phyloP scores from a whole-genome alignment of 345 rosid species.

The Aegle marmelos region DNA sequence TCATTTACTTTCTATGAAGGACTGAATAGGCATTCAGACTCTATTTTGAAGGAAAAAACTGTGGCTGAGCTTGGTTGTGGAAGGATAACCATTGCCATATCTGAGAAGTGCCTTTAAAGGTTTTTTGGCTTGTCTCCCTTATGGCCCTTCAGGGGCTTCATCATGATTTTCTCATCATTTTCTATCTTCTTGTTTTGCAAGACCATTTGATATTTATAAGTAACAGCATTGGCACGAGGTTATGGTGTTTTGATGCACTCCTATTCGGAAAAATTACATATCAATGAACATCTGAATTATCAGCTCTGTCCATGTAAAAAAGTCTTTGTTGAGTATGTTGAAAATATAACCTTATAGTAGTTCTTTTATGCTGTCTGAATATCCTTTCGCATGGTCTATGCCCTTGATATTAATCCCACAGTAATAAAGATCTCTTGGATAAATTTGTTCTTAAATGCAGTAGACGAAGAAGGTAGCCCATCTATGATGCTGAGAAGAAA shows the following conservation, averaged over 20 bases:
- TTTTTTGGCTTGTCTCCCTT: constrained; percentile 14
- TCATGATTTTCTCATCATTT: background rate
- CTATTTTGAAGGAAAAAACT: constrained; percentile 85
- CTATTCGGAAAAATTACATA: background rate
- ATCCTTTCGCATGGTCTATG: constrained; percentile 69
- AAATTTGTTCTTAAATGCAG: constrained; percentile 85
- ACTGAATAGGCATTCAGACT: constrained; percentile 82
- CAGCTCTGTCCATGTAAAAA: background rate
- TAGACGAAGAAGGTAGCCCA: constrained; percentile 80
- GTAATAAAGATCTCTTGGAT: constrained; percentile 76
- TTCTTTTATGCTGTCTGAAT: constrained; percentile 6
- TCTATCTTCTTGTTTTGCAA: background rate
- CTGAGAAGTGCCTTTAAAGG: constrained; percentile 93
- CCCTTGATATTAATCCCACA: constrained; percentile 94
- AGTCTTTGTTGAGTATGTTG: background rate
- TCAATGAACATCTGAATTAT: constrained; percentile 6
- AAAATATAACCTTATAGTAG: constrained; percentile 1
- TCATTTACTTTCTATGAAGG: constrained; percentile 95
- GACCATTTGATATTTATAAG: background rate
- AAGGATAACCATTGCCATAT: constrained; percentile 90
- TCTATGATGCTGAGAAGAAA: constrained; percentile 82
- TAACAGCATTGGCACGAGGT: background rate
- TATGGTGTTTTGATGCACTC: background rate
- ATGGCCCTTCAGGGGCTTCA: background rate
- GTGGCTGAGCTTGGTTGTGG: constrained; percentile 98